Evolutionary conservation across 83 land plant species (phyloP).

Genomic region (Picea abies): DNA sequence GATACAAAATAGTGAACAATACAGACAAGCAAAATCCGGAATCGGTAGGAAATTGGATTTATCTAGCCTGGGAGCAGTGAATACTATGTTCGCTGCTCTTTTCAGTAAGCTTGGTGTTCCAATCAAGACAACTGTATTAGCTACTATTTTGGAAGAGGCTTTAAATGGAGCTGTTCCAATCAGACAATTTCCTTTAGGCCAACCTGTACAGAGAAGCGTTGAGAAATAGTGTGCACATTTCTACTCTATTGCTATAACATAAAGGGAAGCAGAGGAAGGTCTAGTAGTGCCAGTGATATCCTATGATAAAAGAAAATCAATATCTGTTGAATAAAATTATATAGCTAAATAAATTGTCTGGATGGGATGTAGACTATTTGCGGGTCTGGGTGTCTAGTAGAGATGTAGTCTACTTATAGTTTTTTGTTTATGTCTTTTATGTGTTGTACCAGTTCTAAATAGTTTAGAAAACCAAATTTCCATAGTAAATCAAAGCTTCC

Average conservation of each 20-base stretch:
- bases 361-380: no score
- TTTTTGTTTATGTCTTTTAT: no score
- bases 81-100: constrained; percentile 98
- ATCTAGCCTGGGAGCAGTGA: constrained; percentile 86
- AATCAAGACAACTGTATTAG: constrained; percentile 94
- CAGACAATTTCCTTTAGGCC: constrained; percentile 74
- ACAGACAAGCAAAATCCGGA: no score
- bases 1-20: no score
- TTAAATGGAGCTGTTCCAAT: constrained; percentile 77
- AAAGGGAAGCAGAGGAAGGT: constrained; percentile 74
- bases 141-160: constrained; percentile 93
- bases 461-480: no score
- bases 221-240: constrained; percentile 87
- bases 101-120: constrained; percentile 99
- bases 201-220: constrained; percentile 75
- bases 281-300: constrained; percentile 81
- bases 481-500: no score
- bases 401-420: no score
- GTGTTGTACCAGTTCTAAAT: no score
- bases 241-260: constrained; percentile 79
- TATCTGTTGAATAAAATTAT: no score
- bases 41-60: constrained; percentile 62
- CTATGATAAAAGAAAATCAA: constrained; percentile 34
- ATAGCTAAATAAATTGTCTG: no score
- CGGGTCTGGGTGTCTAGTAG: no score